Base-by-base conservation (phyloP, 2,329 filamentous ascomycete species). In the Aspergillus pseudoviridinutans region DNA sequence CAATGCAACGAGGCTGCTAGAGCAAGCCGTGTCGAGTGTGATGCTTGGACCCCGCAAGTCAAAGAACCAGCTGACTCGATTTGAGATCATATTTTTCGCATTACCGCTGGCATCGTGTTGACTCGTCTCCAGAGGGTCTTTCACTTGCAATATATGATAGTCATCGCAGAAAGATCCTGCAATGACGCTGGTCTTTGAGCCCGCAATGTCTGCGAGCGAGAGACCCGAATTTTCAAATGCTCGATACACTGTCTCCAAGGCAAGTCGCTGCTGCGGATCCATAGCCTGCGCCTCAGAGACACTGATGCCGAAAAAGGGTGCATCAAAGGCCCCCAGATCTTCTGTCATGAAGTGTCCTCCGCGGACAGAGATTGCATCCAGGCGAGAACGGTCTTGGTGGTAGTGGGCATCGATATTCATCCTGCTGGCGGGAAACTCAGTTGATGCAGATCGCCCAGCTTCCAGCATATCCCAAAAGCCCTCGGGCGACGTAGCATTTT, bases 181-280 rank as follows among this genome's bases (percentile, higher is more conserved):
- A 57, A 69, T 73, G 3, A 76, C 72, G 10, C 64, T 64, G 1
- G 72, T 76, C 24, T 65, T 59, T 4, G 70, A 69, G 3, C 72
- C 69, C 3, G 53, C 54, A 8, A 75, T 54, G 4, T 57, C 49
- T n/a, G 71, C 60, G n/a, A 74, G 56, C 1, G 62, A 51, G 53
- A 59, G 41, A 2, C 69, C 71, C 1, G 69, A 69, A 47, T 63
- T 64, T 44, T 68, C 67, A 0, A 74, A 55, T 1, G 65, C 61
- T 22, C 68, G 66, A 29, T 69, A 74, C 1, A 63, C 57, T 1
- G 62, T 60, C 52, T 74, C 71, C 9, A 74, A 49, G 4, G 67
- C 53, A 1, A 72, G 47, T 22, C 22, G 22, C 22, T 22, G 22
- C 22, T 22, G 22, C 22, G 22, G 22, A 22, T 22, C 22, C 22